A percentile compares a stretch with the other conserved stretches of the same genome.
Evolutionary conservation across 2,329 filamentous ascomycete species (phyloP).

Genomic region (Claviceps sp.): DNA sequence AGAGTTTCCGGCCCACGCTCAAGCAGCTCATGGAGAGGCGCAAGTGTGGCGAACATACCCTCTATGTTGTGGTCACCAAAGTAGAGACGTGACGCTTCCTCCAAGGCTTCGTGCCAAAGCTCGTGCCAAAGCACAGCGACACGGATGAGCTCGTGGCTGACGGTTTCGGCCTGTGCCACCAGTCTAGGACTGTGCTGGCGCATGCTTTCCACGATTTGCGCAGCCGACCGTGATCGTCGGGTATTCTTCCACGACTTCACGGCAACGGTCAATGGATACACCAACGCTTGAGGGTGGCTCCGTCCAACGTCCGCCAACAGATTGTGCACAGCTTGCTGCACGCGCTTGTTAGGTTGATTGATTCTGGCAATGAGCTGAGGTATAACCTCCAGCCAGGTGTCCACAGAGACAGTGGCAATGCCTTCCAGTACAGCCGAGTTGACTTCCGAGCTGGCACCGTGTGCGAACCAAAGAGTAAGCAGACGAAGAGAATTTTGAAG

Average conservation of each 20-base stretch:
- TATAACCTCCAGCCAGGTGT: conserved; percentile 98
- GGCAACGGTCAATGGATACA: conserved; percentile 92
- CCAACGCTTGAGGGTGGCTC: conserved; percentile 86
- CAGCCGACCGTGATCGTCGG: conserved; percentile 73
- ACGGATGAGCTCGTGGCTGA: conserved; percentile 92
- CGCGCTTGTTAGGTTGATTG: conserved; percentile 82
- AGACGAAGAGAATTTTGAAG: conserved; percentile 89
- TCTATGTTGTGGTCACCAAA: conserved; percentile 97
- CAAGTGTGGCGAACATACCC: conserved; percentile 87
- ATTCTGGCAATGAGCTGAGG: conserved; percentile 95
- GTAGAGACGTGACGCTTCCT: conserved; percentile 91
- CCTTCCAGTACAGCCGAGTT: conserved; percentile 81
- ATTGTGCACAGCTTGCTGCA: conserved; percentile 83
- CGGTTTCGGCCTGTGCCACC: conserved; percentile 87
- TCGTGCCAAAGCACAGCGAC: conserved; percentile 98
- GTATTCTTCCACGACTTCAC: conserved; percentile 86
- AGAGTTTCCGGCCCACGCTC: conserved; percentile 87
- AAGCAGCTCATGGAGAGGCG: conserved; percentile 81
- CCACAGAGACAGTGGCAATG: conserved; percentile 81
- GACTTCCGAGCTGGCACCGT: conserved; percentile 80
- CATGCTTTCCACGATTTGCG: conserved; percentile 96
- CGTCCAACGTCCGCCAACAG: conserved; percentile 85
- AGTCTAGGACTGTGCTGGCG: conserved; percentile 83
- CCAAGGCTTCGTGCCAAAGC: conserved; percentile 94
- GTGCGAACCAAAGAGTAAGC: conserved; percentile 90